Evolutionary conservation across 768 basidiomycete genomes (phyloP).

Genomic region (Clathrus columnatus): DNA sequence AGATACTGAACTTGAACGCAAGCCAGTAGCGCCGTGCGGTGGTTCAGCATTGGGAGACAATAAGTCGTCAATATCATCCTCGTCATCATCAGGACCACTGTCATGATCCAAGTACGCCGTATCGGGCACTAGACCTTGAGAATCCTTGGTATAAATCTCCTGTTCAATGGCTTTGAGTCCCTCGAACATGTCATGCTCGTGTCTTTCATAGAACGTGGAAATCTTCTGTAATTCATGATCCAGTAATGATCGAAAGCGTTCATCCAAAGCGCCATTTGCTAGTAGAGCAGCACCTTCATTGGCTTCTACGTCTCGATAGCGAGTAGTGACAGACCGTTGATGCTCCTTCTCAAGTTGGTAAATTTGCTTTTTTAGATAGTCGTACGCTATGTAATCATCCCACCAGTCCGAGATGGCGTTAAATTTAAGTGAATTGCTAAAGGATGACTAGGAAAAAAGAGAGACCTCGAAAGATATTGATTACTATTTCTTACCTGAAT

Average conservation of each 20-base stretch:
- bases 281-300: constrained; percentile 54
- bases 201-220: constrained; percentile 62
- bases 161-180: constrained; percentile 52
- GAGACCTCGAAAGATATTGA: background rate
- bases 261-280: constrained; percentile 37
- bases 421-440: constrained; percentile 62
- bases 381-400: constrained; percentile 84
- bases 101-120: constrained; percentile 35
- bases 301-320: constrained; percentile 46
- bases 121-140: constrained; percentile 36
- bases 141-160: constrained; percentile 51
- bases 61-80: constrained; percentile 33
- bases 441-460: background rate
- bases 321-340: constrained; percentile 27
- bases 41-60: background rate
- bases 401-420: constrained; percentile 90
- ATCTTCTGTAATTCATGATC: constrained; percentile 83
- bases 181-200: constrained; percentile 62
- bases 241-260: constrained; percentile 61
- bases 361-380: constrained; percentile 65
- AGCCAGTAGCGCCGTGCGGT: background rate
- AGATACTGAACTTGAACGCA: background rate
- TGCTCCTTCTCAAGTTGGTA: constrained; percentile 82
- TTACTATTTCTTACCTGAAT: constrained; percentile 13
- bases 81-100: constrained; percentile 51